phyloP scores from a whole-genome alignment of 352 stramenopile genomes.

The Globisporangium lucens region DNA sequence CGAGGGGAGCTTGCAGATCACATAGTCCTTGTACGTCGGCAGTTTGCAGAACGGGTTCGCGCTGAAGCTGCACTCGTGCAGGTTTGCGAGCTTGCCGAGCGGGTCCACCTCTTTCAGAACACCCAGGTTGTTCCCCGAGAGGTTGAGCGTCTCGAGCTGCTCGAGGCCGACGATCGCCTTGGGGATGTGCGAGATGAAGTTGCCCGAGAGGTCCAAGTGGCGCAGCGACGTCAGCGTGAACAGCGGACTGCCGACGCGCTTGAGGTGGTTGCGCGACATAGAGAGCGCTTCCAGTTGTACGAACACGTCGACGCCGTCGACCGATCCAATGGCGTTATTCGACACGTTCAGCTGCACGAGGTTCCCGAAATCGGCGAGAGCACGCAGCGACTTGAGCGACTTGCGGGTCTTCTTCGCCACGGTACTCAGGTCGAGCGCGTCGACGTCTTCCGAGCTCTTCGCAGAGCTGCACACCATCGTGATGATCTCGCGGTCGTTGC shows the following conservation, averaged over 20 bases:
- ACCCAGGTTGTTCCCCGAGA: conserved; percentile 73
- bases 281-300: conserved; percentile 39
- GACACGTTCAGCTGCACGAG: conserved; percentile 57
- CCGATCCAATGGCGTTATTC: conserved; percentile 52
- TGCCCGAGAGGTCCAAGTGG: conserved; percentile 68
- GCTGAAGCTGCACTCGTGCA: conserved; percentile 53
- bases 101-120: conserved; percentile 69
- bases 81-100: conserved; percentile 53
- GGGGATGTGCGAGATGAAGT: conserved; percentile 79
- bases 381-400: conserved; percentile 55
- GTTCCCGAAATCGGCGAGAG: conserved; percentile 42
- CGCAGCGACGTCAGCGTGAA: conserved; percentile 41
- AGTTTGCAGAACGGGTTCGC: conserved; percentile 76
- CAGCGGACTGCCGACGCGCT: conserved; percentile 44
- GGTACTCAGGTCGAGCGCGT: conserved; percentile 45
- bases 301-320: conserved; percentile 61
- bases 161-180: conserved; percentile 41
- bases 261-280: conserved; percentile 71
- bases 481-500: conserved; percentile 41
- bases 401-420: conserved; percentile 46
- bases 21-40: conserved; percentile 72
- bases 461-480: conserved; percentile 28
- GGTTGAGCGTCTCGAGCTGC: conserved; percentile 55
- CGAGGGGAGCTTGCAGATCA: conserved; percentile 57
- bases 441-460: conserved; percentile 23